phyloP scores from a whole-genome alignment of 805 yeast species.

The Ogataea glucozyma region DNA sequence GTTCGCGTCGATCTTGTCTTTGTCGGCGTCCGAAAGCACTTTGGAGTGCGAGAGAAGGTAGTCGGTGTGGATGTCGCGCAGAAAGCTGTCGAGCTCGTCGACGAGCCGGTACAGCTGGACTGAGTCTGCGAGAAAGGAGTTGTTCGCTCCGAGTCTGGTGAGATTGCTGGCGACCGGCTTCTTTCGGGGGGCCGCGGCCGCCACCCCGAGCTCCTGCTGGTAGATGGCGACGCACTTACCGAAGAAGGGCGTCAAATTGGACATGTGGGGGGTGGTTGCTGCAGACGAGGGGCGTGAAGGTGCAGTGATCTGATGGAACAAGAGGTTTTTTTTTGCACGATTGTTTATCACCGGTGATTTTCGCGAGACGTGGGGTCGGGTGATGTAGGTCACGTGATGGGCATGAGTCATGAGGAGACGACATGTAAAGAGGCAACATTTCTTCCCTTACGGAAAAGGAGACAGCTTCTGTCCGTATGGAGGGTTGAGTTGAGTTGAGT shows the following conservation, averaged over 20 bases:
- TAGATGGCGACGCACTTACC: constrained; percentile 47
- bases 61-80: constrained; percentile 36
- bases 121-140: constrained; percentile 45
- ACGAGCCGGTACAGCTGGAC: constrained; percentile 38
- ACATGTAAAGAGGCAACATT: no score
- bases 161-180: constrained; percentile 3
- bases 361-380: no score
- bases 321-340: no score
- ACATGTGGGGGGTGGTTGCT: constrained; percentile 35
- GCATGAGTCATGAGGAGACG: no score
- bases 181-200: background rate
- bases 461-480: no score
- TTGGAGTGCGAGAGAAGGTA: constrained; percentile 37
- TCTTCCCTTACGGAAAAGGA: no score
- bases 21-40: constrained; percentile 27
- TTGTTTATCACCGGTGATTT: no score
- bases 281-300: background rate
- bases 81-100: constrained; percentile 35
- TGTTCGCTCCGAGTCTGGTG: constrained; percentile 23
- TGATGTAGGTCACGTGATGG: no score
- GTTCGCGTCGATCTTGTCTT: constrained; percentile 30
- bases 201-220: constrained; percentile 23
- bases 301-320: background rate
- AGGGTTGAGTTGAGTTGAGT: no score
- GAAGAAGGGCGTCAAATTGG: constrained; percentile 51